These are phyloP conservation scores for Colletotrichum sp. DNA, from an alignment of 2,329 filamentous ascomycete species.

Conservation along the genomic window DNA sequence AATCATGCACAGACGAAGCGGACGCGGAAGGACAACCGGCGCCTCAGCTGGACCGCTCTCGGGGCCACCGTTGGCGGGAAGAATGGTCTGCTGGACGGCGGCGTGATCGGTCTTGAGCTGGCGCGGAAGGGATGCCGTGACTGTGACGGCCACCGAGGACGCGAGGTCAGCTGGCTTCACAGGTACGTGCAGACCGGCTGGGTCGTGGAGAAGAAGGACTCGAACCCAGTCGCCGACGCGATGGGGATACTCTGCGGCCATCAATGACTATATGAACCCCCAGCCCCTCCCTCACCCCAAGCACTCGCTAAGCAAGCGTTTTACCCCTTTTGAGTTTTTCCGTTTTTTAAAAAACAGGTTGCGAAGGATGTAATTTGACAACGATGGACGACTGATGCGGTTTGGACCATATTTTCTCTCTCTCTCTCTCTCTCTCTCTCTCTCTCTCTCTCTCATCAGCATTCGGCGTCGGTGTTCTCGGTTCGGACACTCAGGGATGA, in stretches of 20 bases:
- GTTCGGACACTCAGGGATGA: background rate
- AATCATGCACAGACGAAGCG: conserved; percentile 31
- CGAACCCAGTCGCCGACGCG: conserved; percentile 13
- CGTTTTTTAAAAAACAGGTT: background rate
- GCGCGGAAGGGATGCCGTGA: conserved; percentile 36
- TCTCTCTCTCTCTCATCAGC: background rate
- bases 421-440: background rate
- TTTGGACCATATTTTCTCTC: background rate
- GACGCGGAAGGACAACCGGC: conserved; percentile 29
- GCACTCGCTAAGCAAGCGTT: background rate
- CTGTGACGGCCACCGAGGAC: conserved; percentile 35
- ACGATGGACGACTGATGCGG: background rate
- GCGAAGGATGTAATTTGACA: background rate
- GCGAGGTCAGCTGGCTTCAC: conserved; percentile 36
- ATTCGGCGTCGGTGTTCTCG: conserved; percentile 6
- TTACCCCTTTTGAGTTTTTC: background rate
- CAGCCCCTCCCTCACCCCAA: background rate
- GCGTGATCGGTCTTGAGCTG: conserved; percentile 38
- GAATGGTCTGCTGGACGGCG: conserved; percentile 35
- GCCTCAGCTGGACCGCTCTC: conserved; percentile 46
- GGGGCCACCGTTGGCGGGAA: conserved; percentile 34
- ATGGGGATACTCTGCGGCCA: conserved; percentile 6
- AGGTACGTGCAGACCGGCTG: conserved; percentile 22
- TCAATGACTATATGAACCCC: background rate
- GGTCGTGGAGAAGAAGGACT: conserved; percentile 10